Conservation (phyloP, 73 alveolate species). For the Breviolum minutum region DNA sequence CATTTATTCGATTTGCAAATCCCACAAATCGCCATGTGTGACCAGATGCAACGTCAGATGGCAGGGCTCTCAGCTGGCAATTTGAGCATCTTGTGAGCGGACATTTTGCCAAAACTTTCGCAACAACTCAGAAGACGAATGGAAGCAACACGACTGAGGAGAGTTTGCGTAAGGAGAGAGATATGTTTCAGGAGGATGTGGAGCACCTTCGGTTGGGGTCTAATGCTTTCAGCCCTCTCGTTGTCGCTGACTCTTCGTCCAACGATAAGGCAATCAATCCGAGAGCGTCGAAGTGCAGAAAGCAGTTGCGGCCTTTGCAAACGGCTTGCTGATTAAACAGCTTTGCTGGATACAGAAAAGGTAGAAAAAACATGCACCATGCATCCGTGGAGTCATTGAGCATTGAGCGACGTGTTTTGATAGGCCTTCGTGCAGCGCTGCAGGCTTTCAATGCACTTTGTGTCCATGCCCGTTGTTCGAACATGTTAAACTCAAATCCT, state of each 20-base stretch:
- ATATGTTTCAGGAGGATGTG: conserved; percentile 31
- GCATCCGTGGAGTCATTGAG: not conserved
- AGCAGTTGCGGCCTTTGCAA: conserved; percentile 1
- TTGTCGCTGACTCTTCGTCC: not conserved
- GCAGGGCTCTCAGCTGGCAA: not conserved
- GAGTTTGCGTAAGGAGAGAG: conserved; percentile 36
- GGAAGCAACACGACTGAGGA: not conserved
- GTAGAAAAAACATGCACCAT: not conserved
- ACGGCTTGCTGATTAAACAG: not conserved
- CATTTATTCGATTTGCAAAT: not conserved
- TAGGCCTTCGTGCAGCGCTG: conserved; percentile 54
- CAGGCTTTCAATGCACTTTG: not conserved
- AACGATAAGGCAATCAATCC: not conserved
- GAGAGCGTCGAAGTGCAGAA: conserved; percentile 45
- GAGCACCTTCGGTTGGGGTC: not conserved
- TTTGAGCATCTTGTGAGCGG: not conserved
- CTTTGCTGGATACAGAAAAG: too few relatives aligned
- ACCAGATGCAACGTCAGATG: conserved; percentile 40
- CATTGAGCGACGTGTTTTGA: not conserved
- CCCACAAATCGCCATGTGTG: not conserved
- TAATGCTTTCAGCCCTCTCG: not conserved
- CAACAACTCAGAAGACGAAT: not conserved
- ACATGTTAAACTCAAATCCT: too few relatives aligned
- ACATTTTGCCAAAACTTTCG: not conserved
- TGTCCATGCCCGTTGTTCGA: too few relatives aligned